A percentile compares a stretch with the other conserved stretches of the same genome.
These are phyloP conservation scores for Floccularia luteovirens DNA, from an alignment of 768 basidiomycete genomes.

Conservation along the genomic window DNA sequence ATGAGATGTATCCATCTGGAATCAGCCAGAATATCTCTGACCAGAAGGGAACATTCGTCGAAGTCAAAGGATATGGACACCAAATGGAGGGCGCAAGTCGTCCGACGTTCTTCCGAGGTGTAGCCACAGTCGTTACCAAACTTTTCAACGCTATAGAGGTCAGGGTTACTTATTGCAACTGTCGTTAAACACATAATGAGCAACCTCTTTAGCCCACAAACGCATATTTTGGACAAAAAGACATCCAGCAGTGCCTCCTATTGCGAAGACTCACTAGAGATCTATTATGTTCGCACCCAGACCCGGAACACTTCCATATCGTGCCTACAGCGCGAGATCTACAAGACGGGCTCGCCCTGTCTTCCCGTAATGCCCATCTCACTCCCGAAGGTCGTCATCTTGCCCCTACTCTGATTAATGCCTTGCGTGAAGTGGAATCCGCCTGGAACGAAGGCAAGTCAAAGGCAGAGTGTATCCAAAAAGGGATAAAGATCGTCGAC, in stretches of 20 bases:
- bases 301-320: constrained; percentile 69
- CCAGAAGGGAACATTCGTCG: constrained; percentile 87
- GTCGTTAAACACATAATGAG: neutral
- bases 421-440: constrained; percentile 49
- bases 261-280: constrained; percentile 74
- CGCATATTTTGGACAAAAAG: constrained; percentile 96
- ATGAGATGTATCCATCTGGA: constrained; percentile 91
- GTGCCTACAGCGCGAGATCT: constrained; percentile 76
- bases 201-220: constrained; percentile 62
- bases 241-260: constrained; percentile 92
- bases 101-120: constrained; percentile 92
- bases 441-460: constrained; percentile 47
- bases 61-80: constrained; percentile 85
- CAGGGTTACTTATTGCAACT: neutral
- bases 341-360: constrained; percentile 68
- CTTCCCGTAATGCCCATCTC: constrained; percentile 87
- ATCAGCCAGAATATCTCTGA: constrained; percentile 66
- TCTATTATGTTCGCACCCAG: constrained; percentile 74
- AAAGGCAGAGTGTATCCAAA: constrained; percentile 40
- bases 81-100: constrained; percentile 89
- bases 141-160: constrained; percentile 91
- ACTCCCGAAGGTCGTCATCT: constrained; percentile 49
- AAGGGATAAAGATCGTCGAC: constrained; percentile 34
- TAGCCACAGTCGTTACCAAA: constrained; percentile 92
- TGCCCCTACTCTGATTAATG: constrained; percentile 64